phyloP scores from a whole-genome alignment of 228 moss, liverwort and hornwort species.

The Sphagnum magellanicum region DNA sequence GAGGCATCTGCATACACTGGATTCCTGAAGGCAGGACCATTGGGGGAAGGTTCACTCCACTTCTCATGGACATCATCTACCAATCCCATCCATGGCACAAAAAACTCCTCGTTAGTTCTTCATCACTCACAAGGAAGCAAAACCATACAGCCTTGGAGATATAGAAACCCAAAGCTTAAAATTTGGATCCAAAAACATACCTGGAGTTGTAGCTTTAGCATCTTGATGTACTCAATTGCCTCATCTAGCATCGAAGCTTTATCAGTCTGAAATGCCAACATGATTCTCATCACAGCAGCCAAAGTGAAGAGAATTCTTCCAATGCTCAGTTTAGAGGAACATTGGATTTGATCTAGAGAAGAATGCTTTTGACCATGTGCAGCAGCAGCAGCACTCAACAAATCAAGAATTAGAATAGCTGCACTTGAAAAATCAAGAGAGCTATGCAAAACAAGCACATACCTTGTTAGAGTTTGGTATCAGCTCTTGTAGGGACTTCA shows the following conservation, averaged over 20 bases:
- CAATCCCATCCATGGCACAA: slow-evolving; percentile 1
- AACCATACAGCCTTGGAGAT: not conserved
- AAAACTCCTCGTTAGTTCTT: not conserved
- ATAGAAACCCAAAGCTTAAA: not conserved
- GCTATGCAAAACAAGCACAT: not conserved
- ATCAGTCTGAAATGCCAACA: slow-evolving; percentile 58
- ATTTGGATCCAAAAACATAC: slow-evolving; percentile 14
- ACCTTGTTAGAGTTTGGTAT: slow-evolving; percentile 99
- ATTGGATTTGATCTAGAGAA: too few species aligned
- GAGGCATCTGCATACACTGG: slow-evolving; percentile 74
- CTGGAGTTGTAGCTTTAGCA: slow-evolving; percentile 90
- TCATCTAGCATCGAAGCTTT: slow-evolving; percentile 99
- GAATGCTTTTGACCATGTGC: too few species aligned
- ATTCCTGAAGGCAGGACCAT: slow-evolving; percentile 65
- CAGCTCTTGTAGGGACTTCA: slow-evolving; percentile 87
- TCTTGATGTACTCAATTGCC: slow-evolving; percentile 90
- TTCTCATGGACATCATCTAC: slow-evolving; percentile 90
- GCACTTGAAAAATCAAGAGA: too few species aligned
- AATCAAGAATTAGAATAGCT: too few species aligned
- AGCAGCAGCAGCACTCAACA: too few species aligned
- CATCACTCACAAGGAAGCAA: not conserved
- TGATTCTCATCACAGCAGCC: not conserved
- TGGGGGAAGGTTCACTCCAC: slow-evolving; percentile 76
- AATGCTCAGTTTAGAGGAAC: not conserved
- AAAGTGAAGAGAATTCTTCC: not conserved